Evolutionary conservation across 169 alveolate species (phyloP), one percentile per base, ranked within the genome.

Genomic region (Toxoplasma gondii): DNA sequence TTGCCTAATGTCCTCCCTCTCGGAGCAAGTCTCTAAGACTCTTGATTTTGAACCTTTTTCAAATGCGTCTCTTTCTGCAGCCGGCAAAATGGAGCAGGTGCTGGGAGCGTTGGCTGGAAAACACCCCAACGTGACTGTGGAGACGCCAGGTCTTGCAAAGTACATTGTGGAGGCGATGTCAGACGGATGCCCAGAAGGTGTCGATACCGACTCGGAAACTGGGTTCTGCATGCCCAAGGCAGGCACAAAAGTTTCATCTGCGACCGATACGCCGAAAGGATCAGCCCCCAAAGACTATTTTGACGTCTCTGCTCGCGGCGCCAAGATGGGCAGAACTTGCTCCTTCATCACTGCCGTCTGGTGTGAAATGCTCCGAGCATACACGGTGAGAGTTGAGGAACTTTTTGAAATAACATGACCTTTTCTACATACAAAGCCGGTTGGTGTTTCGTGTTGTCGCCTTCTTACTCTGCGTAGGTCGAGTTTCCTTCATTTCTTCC

Each of bases 311-410:
- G 97, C 98, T 29, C 91, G 98, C 53, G 98, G 98, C 39, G 94
- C 99, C 27, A 96, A 93, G 64, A 96, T 97, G 93, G 99, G 98
- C 70, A 94, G 99, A 78, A 98, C 99, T 10, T 97, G 98, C 74
- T 97, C 99, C 34, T 98, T 98, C 96, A 96, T 98, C 88, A 96
- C 98, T 10, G 99, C 98, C 38, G 99, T 98, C 49, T 98, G 98
- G 97, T 97, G 98, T 91, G 99, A 98, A 92, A 98, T 98, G 98
- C 97, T 98, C 64, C 95, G 99, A 69, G 99, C 99, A 19, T 98
- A 98, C 94, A 98, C 99, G n/a, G 99, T 98, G 49, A 91, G 96
- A 34, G n/a, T 64, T 27, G 81, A 1, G 10, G 31, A 29, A 9
- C 49, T 44, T 31, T 53, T 41, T 82, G 53, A 80, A 17, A 64